Evolutionary conservation across 1,284 basidiomycete genomes (phyloP).

Genomic region (Flammula alnicola): DNA sequence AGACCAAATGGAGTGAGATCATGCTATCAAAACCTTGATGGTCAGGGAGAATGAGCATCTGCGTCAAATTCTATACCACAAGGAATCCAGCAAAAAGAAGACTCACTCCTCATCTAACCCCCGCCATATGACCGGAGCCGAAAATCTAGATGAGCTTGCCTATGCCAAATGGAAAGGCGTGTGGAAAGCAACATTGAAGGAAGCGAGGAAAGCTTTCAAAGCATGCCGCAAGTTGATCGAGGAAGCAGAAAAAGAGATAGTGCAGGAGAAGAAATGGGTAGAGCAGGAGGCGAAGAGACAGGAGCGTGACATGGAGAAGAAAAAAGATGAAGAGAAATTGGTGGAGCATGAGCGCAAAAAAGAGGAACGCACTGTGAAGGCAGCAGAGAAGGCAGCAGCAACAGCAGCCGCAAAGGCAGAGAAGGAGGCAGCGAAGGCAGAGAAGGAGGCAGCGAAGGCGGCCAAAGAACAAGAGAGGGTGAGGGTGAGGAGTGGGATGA

Average conservation of each 20-base stretch:
- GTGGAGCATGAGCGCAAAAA: too few species aligned
- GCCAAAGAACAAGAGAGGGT: too few species aligned
- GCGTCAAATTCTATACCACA: slow-evolving; percentile 1
- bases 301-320: not conserved
- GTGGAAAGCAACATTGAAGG: not conserved
- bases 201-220: not conserved
- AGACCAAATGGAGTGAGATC: slow-evolving; percentile 13
- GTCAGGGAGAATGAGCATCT: slow-evolving; percentile 27
- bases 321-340: not conserved
- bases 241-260: not conserved
- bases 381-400: too few species aligned
- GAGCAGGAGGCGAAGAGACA: not conserved
- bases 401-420: too few species aligned
- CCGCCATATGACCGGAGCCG: not conserved
- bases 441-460: too few species aligned
- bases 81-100: not conserved
- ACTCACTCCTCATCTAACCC: not conserved
- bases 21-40: slow-evolving; percentile 27
- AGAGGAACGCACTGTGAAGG: too few species aligned
- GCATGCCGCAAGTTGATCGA: not conserved
- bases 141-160: not conserved
- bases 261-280: not conserved
- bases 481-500: too few species aligned
- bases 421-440: too few species aligned
- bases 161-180: not conserved